Base-by-base conservation (phyloP, 2,329 filamentous ascomycete genomes). In the Dichotomopilus funicola region DNA sequence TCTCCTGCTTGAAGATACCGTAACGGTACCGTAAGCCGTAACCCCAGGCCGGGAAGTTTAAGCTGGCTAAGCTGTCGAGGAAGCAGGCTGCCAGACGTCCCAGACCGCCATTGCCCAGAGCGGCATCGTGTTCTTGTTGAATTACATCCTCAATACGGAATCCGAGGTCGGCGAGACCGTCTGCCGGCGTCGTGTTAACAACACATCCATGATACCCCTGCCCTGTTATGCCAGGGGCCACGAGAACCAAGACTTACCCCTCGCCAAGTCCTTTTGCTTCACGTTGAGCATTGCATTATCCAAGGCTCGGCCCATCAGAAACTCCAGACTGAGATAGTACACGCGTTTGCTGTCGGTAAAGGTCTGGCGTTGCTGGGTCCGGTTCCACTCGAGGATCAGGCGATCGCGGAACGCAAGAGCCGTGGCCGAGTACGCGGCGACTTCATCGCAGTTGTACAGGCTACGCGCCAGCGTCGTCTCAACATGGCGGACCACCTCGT, bases 281-380 rank as follows among this genome's bases (percentile, higher is more conserved):
- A 96, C 83, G 71, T 99, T 99, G 62, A 99, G 81, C 89, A 99
- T 96, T 61, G 94, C 92, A 82, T 99, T 99, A 78, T 99, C 94
- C 61, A 99, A 76, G 47, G 94, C 88, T 68, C 94, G 82, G 43
- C 94, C 94, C 94, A 99, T 99, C 66, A 99, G 76, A 67, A 99
- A 99, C 73, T 99, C 94, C 56, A 99, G 83, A 63, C 91, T 96
- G 58, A 99, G 82, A 70, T 99, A 99, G 76, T 99, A 99, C 64
- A 99, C 82, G 59, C 94, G 85, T 80, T 99, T 99, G 73, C 84
- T 85, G 70, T 97, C 94, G 55, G 82, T 79, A 66, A 88, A 90
- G 0, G 92, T 96, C 74, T 99, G 94, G 59, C 87, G 86, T 76
- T 99, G 94, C 76, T 99, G 94, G 47, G 94, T 99, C 74, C 87